These are phyloP conservation scores for Pythium biforme DNA, from an alignment of 352 stramenopile genomes.

Conservation along the genomic window DNA sequence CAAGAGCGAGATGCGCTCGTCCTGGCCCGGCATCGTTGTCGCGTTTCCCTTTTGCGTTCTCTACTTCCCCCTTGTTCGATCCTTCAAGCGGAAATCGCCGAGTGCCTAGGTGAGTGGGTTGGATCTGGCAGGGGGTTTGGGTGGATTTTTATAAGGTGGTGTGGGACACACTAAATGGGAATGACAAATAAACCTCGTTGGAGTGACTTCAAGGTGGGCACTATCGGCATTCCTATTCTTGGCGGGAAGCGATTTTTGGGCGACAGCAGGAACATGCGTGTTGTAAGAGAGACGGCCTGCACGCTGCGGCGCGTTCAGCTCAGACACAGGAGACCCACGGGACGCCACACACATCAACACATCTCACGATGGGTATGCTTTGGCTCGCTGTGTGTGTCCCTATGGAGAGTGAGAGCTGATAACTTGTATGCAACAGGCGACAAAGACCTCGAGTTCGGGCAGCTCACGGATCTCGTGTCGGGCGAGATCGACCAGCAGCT, in stretches of 20 bases:
- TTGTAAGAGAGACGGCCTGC: background rate
- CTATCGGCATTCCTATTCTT: constrained; percentile 24
- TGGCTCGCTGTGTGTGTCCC: background rate
- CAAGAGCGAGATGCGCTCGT: constrained; percentile 76
- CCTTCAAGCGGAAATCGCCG: constrained; percentile 15
- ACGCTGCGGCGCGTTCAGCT: background rate
- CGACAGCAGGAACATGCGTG: background rate
- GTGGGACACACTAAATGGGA: constrained; percentile 23
- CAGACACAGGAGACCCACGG: background rate
- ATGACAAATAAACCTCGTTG: background rate
- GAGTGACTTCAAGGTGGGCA: constrained; percentile 32
- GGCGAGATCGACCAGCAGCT: constrained; percentile 64
- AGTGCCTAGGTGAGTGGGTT: constrained; percentile 22
- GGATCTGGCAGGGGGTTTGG: constrained; percentile 16
- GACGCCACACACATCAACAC: background rate
- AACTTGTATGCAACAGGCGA: constrained; percentile 20
- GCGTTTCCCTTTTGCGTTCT: constrained; percentile 7
- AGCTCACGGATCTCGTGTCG: constrained; percentile 62
- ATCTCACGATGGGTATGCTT: background rate
- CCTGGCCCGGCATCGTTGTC: constrained; percentile 60
- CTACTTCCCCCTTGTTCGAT: background rate
- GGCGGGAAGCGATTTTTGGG: background rate
- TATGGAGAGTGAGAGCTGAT: background rate
- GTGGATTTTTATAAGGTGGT: constrained; percentile 10
- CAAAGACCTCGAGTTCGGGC: constrained; percentile 35